Evolutionary conservation across 768 basidiomycete genomes (phyloP), one percentile per base, ranked within the genome.

Genomic region (Gautieria morchelliformis): DNA sequence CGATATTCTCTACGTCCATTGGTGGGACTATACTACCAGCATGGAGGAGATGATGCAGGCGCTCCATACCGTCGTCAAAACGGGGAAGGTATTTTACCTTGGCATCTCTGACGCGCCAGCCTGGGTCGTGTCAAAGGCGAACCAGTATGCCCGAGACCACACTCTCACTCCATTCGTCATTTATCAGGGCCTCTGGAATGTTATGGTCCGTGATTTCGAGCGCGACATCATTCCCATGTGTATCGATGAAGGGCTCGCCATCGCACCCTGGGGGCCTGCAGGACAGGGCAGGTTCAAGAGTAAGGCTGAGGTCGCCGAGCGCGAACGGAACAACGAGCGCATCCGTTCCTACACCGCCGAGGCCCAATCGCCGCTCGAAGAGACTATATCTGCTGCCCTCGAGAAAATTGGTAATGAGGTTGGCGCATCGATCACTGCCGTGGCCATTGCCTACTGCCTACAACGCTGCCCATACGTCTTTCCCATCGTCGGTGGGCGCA

Each of bases 181-280:
- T 39, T 79, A 75, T 64, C 75, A 72, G 56, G 75, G 74, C 35
- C 54, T 52, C 44, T 72, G 68, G 69, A 65, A 59, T 52, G 61
- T 65, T 15, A 58, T 70, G 24, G 44, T 62, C 0, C 65, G 75
- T 20, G 72, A 72, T 37, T 68, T 75, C 35, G 75, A 75, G 63
- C 66, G 73, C 11, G 74, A 75, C 15, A 70, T 76, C 58, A 67
- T 75, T 58, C 72, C 72, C 11, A 74, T 73, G 73, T 68, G 66
- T 32, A 58, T 27, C 52, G 32, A 62, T 33, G 65, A 64, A 44
- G 62, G 72, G 24, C 65, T 75, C 55, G 73, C 72, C 14, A 63
- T 76, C 42, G 73, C 75, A 1, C 74, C 75, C 6, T 78, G 73
- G 74, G 68, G 68, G 24, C 73, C 74, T 3, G 63, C 77, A 27